Base-by-base conservation (phyloP, 306 rosid genomes). In the Delonix regia region DNA sequence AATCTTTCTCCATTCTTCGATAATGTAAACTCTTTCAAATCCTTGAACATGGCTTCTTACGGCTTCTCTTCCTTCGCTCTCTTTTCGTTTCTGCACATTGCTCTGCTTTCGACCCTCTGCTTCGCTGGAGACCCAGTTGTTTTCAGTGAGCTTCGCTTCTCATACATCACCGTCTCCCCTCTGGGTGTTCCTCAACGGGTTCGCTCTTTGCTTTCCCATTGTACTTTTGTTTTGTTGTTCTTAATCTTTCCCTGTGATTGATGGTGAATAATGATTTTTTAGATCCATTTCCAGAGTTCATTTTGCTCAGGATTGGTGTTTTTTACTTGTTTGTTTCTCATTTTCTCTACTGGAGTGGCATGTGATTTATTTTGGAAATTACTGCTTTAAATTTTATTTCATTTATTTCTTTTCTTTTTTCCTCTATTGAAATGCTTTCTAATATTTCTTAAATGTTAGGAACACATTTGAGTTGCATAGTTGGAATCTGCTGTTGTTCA, bases 121-220 rank as follows among this genome's bases (percentile, higher is more conserved):
- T 86, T 73, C 36, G 89, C 89, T 0, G 90, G 82, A 2, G 94
- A 90, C 84, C 90, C 94, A 9, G 22, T 4, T 24, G 82, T 84
- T 44, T 88, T 49, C 60, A 83, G 28, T 75, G 94, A 90, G 22
- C 84, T 88, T 33, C 86, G 42, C 22, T 22, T 88, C 80, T 80
- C 92, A n/a, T 90, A 90, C 69, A 76, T 81, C 84, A 90, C 92
- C 15, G 86, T 68, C 52, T 88, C 94, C 30, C 94, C 92, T 9
- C 89, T 90, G 16, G 90, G 92, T 12, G 85, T 90, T 76, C 84
- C 89, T 70, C 94, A 90, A 64, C 87, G 41, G 92, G 94, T 88
- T 81, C 44, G 75, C 25, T 45, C 30, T 53, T 5, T 47, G 21
- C 18, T 59, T 67, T 24, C 8, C 72, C 75, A 41, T 69, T 62